Evolutionary conservation across 495 filamentous ascomycete genomes (phyloP).

Genomic region (Achaetomiella virescens): DNA sequence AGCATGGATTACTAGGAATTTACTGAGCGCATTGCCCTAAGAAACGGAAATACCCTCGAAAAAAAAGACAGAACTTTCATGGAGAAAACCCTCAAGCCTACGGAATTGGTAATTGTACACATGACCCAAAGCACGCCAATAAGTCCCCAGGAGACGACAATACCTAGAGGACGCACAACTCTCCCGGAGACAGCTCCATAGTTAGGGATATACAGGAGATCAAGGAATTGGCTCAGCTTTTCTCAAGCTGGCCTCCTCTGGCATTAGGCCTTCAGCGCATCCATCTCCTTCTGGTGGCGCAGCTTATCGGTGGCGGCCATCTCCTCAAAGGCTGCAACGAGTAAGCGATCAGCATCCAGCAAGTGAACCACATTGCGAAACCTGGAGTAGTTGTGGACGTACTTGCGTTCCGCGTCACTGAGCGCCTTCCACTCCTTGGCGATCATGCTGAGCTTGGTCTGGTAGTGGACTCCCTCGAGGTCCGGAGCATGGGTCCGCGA

Average conservation of each 20-base stretch:
- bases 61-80: background rate
- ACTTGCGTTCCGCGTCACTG: slow-evolving; percentile 45
- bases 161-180: too few species aligned
- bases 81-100: too few species aligned
- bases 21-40: too few species aligned
- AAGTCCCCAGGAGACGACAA: too few species aligned
- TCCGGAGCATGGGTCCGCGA: slow-evolving; percentile 46
- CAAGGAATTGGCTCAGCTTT: too few species aligned
- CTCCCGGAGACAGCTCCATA: background rate
- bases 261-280: background rate
- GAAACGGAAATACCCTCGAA: too few species aligned
- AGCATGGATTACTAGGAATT: too few species aligned
- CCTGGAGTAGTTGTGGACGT: slow-evolving; percentile 11
- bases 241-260: background rate
- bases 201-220: too few species aligned
- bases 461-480: slow-evolving; percentile 28
- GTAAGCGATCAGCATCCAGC: slow-evolving; percentile 12
- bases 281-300: slow-evolving; percentile 20
- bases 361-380: background rate
- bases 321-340: slow-evolving; percentile 24
- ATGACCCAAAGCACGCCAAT: too few species aligned
- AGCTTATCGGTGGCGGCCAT: slow-evolving; percentile 8
- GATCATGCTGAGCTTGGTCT: slow-evolving; percentile 30
- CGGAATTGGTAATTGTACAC: too few species aligned
- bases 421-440: slow-evolving; percentile 51